Evolutionary conservation across 176 grass and related monocot species (phyloP), one percentile per base, ranked within the genome.

Genomic region (Neostapfia colusana): DNA sequence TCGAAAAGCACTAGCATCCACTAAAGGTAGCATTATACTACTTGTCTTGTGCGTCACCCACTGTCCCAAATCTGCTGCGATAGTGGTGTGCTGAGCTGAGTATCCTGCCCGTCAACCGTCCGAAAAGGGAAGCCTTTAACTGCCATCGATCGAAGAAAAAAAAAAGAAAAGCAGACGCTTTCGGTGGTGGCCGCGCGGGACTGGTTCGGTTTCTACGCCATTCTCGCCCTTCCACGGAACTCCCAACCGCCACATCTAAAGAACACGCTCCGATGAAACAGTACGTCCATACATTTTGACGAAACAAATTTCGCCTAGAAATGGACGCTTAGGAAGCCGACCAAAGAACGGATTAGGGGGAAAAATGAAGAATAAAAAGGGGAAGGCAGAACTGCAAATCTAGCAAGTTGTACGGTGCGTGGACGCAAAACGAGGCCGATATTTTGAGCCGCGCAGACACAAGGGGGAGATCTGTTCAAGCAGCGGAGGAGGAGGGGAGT

Each of bases 1-100:
- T 48, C 60, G 56, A 75, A 83, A 46, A 50, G 70, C 69, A 56
- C 43, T 79, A 74, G 42, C 74, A 20, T 59, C 79, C 69, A 63
- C 80, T 74, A 18, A 38, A 38, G 21, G 24, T 17, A 44, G 16
- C 38, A 23, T 4, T 34, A 9, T 36, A 16, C 34, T 11, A 27
- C n/a, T 25, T 39, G 10, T 1, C 8, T 48, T 72, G 46, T 54
- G 18, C 26, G 58, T 53, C 51, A 41, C 42, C 53, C 31, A 50
- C 78, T 77, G 58, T 56, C 41, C 21, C 17, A 35, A 36, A 78
- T 82, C 80, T 21, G 35, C 8, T 2, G 50, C 7, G 10, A 80
- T 42, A 75, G 77, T 62, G 84, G 42, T 34, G 34, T 26, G 59
- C 27, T 46, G 67, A 37, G 26, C 25, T 21, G 59, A 72, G 79